A percentile compares a stretch with the other conserved stretches of the same genome.
Evolutionary conservation across 805 yeast species (phyloP).

Genomic region (Metschnikowia reukaufii): DNA sequence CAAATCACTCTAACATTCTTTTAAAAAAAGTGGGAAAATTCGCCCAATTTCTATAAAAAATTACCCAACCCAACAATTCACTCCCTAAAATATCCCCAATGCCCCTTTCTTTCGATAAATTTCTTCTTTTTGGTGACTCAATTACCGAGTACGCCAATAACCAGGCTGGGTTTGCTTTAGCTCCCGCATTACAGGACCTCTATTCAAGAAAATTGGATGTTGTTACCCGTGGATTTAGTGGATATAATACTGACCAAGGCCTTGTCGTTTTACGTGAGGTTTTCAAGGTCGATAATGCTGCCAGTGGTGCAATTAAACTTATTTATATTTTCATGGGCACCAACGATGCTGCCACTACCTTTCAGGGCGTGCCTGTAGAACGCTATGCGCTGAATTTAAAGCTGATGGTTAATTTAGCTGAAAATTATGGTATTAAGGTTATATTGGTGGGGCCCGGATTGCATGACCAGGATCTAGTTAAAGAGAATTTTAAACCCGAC

Average conservation of each 20-base stretch:
- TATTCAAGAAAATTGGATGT: constrained; percentile 68
- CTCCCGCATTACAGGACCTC: constrained; percentile 48
- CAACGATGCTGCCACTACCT: constrained; percentile 52
- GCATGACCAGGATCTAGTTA: constrained; percentile 38
- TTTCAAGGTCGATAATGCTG: constrained; percentile 41
- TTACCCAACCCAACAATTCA: background rate
- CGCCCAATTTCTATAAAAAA: too few relatives aligned
- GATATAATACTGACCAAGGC: constrained; percentile 71
- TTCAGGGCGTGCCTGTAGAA: constrained; percentile 50
- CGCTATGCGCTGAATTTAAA: constrained; percentile 50
- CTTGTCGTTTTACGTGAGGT: constrained; percentile 38
- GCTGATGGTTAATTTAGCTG: constrained; percentile 41
- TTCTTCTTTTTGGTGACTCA: constrained; percentile 70
- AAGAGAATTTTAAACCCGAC: background rate
- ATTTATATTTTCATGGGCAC: constrained; percentile 76
- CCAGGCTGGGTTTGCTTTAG: constrained; percentile 45
- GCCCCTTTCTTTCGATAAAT: constrained; percentile 34
- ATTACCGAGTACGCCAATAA: constrained; percentile 56
- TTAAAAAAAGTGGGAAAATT: too few relatives aligned
- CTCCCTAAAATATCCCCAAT: background rate
- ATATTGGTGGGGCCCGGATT: constrained; percentile 65
- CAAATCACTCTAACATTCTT: too few relatives aligned
- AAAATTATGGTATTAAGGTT: constrained; percentile 45
- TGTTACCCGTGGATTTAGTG: constrained; percentile 71
- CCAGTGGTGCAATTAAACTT: constrained; percentile 32